Conservation (phyloP, 495 filamentous ascomycete genomes). For the Endocarpon pusillum region DNA sequence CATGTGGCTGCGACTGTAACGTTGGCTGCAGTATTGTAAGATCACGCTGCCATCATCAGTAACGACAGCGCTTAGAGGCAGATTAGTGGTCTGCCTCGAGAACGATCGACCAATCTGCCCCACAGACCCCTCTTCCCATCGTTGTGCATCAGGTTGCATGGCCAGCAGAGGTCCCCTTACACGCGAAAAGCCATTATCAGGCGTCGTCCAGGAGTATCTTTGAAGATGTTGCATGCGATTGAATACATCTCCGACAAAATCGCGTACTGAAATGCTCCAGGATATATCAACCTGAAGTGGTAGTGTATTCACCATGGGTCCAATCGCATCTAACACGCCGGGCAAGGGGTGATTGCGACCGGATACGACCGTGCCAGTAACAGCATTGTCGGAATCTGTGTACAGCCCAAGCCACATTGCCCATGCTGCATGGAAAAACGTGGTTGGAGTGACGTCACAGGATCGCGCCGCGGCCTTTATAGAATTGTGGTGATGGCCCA, state of each 20-base stretch:
- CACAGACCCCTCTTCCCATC: not conserved
- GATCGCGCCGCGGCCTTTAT: too few relatives aligned
- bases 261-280: too few relatives aligned
- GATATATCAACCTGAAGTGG: too few relatives aligned
- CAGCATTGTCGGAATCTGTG: too few relatives aligned
- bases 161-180: not conserved
- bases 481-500: not conserved
- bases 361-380: too few relatives aligned
- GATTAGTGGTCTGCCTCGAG: not conserved
- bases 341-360: too few relatives aligned
- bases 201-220: conserved; percentile 2
- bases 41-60: not conserved
- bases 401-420: too few relatives aligned
- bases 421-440: too few relatives aligned
- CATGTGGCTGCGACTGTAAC: not conserved
- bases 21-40: not conserved
- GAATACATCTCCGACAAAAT: conserved; percentile 1
- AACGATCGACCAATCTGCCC: not conserved
- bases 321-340: too few relatives aligned
- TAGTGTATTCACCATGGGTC: too few relatives aligned
- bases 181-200: not conserved
- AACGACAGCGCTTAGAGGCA: not conserved
- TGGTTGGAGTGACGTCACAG: too few relatives aligned
- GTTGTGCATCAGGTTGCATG: not conserved
- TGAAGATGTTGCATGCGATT: conserved; percentile 13